A percentile compares a stretch with the other conserved stretches of the same genome.
These are phyloP conservation scores for Suillus weaverae DNA, from an alignment of 768 basidiomycete genomes.

Conservation along the genomic window DNA sequence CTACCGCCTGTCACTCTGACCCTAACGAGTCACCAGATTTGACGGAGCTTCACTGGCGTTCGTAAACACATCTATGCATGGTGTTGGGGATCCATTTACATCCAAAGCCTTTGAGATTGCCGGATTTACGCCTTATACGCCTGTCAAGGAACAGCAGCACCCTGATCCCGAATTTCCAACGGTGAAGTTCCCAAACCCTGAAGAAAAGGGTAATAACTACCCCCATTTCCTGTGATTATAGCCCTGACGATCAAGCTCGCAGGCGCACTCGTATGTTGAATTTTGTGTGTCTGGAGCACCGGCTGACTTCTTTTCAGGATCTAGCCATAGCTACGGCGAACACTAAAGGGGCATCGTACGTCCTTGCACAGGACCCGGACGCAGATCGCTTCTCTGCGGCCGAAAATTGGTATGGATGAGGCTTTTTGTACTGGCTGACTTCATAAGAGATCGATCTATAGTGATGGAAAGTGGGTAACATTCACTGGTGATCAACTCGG, in stretches of 20 bases:
- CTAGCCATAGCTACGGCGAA: conserved; percentile 68
- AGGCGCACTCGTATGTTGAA: conserved; percentile 49
- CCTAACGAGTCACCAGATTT: not conserved
- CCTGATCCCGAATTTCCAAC: conserved; percentile 89
- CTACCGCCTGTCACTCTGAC: conserved; percentile 14
- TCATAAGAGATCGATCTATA: conserved; percentile 8
- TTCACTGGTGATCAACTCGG: conserved; percentile 91
- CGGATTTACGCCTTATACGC: conserved; percentile 58
- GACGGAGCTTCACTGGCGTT: conserved; percentile 45
- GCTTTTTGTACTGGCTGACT: conserved; percentile 6
- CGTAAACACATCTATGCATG: conserved; percentile 90
- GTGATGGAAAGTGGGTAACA: conserved; percentile 56
- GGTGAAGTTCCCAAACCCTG: conserved; percentile 85
- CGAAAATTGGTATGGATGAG: conserved; percentile 52
- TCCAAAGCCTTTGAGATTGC: conserved; percentile 55
- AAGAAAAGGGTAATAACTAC: conserved; percentile 68
- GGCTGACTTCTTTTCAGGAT: conserved; percentile 46
- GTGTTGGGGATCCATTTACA: conserved; percentile 73
- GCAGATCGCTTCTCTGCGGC: conserved; percentile 82
- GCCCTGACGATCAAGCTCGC: conserved; percentile 3
- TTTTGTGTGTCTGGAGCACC: conserved; percentile 2
- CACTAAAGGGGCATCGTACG: conserved; percentile 51
- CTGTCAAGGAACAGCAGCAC: conserved; percentile 62
- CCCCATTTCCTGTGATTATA: conserved; percentile 9
- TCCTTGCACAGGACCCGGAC: conserved; percentile 90